Evolutionary conservation across 1,284 basidiomycete species (phyloP).

Genomic region (Hymenochaete sp.): DNA sequence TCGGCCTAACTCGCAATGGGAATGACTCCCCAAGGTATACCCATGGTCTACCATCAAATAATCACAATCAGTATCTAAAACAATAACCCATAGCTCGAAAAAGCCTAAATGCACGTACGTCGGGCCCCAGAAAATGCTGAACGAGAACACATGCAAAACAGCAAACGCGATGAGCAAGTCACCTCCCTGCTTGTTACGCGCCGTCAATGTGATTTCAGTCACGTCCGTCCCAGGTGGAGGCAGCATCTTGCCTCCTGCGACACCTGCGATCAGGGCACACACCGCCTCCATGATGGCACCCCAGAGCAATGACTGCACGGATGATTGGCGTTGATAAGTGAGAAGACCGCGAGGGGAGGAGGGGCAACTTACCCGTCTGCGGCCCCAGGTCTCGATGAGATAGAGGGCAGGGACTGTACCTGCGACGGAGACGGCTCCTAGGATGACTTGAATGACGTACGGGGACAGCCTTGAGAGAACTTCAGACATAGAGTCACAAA

Average conservation of each 20-base stretch:
- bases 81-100: no score
- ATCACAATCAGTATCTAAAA: no score
- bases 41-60: no score
- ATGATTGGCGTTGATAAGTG: neutral
- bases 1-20: conserved; percentile 69
- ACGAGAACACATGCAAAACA: conserved; percentile 67
- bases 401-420: conserved; percentile 58
- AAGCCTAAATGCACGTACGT: no score
- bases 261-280: conserved; percentile 59
- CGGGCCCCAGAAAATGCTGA: conserved; percentile 66
- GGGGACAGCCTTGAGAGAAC: conserved; percentile 44
- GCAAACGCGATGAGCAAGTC: conserved; percentile 68
- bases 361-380: conserved; percentile 38
- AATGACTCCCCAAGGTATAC: conserved; percentile 55
- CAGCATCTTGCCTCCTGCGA: conserved; percentile 63
- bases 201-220: conserved; percentile 32
- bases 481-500: neutral
- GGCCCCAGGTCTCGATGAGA: conserved; percentile 59
- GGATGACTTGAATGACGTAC: conserved; percentile 65
- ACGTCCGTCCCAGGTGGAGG: conserved; percentile 37
- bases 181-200: conserved; percentile 50
- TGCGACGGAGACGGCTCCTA: conserved; percentile 60
- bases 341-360: neutral
- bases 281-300: conserved; percentile 55
- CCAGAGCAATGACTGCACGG: conserved; percentile 48